Base-by-base conservation (phyloP, 352 stramenopile genomes). In the Pythium periplocum region DNA sequence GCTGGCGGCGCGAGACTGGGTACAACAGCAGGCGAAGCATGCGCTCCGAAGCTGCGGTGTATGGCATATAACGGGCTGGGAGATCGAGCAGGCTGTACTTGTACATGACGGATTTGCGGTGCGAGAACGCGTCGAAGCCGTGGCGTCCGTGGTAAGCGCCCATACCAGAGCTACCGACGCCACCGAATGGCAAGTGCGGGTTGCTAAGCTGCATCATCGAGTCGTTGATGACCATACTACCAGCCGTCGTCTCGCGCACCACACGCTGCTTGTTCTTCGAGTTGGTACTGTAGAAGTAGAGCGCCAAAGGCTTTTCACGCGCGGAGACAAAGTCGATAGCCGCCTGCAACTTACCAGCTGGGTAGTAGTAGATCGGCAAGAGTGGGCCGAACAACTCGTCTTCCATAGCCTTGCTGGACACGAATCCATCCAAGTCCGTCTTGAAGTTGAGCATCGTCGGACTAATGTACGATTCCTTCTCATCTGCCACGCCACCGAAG, bases 301-400 rank as follows among this genome's bases (percentile, higher is more conserved):
- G 46, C 40, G 66, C 51, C 11, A 74, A 47, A 2, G 66, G 62
- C 51, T 68, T 71, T 8, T 66, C 61, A 6, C 51, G 59, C 34
- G 53, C 55, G 33, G 51, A 55, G 40, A 71, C 45, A 44, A 65
- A 68, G 41, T 68, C 42, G 34, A 71, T 62, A 9, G 61, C 61
- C 46, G 37, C 50, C 8, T 68, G 30, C 17, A 68, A 45, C 17
- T 75, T 44, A 32, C 56, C 66, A 30, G 61, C 41, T 6, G 51
- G 38, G 51, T 87, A 90, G 64, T 90, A 93, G 37, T 95, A 72
- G 44, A 99, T 90, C 1, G 95, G 90, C 44, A 99, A 60, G 40
- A 99, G 55, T 3, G 96, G 96, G 4, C 96, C 95, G 71, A 99
- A 99, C 26, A 98, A 92, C 68, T 99, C 95, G 45, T 98, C 90